phyloP scores from a whole-genome alignment of 2,329 filamentous ascomycete species.

The Fragosphaeria purpurea region DNA sequence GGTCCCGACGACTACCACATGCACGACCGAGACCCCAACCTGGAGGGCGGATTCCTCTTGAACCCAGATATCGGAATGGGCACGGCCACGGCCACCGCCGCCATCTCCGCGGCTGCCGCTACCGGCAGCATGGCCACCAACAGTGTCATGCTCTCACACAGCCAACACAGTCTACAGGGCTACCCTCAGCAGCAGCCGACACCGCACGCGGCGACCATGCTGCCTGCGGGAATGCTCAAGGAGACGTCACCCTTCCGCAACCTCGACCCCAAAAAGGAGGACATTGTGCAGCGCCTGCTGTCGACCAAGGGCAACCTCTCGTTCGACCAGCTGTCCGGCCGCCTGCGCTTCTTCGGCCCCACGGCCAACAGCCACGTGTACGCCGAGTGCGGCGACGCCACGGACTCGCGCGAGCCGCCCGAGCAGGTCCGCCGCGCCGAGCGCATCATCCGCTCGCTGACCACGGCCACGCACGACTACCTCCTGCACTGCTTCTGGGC shows the following conservation, averaged over 20 bases:
- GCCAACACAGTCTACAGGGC: neutral
- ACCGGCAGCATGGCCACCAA: neutral
- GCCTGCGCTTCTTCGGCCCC: constrained; percentile 42
- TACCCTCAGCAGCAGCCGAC: neutral
- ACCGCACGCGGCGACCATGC: neutral
- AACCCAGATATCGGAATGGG: neutral
- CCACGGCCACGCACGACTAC: constrained; percentile 38
- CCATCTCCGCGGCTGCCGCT: neutral
- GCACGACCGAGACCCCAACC: neutral
- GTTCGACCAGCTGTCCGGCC: constrained; percentile 40
- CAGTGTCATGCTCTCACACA: neutral
- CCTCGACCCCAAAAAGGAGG: constrained; percentile 32
- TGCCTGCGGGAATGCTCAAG: constrained; percentile 10
- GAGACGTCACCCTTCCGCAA: constrained; percentile 26
- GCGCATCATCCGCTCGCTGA: constrained; percentile 36
- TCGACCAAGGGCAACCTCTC: constrained; percentile 39
- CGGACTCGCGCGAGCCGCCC: constrained; percentile 27
- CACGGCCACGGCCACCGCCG: neutral
- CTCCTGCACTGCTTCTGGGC: constrained; percentile 42
- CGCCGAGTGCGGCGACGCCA: constrained; percentile 27
- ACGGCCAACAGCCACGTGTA: constrained; percentile 44
- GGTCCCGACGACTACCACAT: constrained; percentile 3
- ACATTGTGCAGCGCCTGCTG: constrained; percentile 37
- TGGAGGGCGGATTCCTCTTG: neutral
- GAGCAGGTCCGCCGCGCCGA: constrained; percentile 37